Evolutionary conservation across 1,284 basidiomycete species (phyloP), one percentile per base, ranked within the genome.

Genomic region (Sphagnurus paluster): DNA sequence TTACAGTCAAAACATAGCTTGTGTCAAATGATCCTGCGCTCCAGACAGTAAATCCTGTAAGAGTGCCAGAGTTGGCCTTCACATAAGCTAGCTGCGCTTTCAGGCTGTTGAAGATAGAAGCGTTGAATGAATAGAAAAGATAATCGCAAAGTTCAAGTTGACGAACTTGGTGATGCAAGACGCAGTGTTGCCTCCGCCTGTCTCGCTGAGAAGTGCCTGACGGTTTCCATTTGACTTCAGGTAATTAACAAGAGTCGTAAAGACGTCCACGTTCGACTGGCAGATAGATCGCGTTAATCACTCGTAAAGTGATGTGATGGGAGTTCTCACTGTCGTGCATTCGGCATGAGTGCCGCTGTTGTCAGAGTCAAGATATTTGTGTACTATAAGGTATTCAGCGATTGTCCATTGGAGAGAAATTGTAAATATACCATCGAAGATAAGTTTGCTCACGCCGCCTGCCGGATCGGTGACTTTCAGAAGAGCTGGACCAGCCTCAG

Each of bases 361-460:
- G 60, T 81, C 79, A 44, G 66, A 67, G 60, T 83, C 80, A 50
- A 80, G 74, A 62, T 82, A 83, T 62, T 80, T 76, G 70, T 82
- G 79, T 3, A 80, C 77, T 70, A 61, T 20, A 24, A 14, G 25
- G 14, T 37, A 11, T 28, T 26, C 4, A 17, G 43, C 28, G 5
- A 34, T 10, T 16, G 8, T 23, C 32, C 7, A 6, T 6, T 19
- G 13, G 5, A 5, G 14, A 36, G n/a, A 20, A 11, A 14, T 13
- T 34, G 16, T 11, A 43, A 33, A 20, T 29, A 35, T 24, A 72
- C 72, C 74, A 55, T 84, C 81, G 48, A 84, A 77, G 56, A 84
- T 62, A 24, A 84, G 69, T 59, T 76, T 76, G 60, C 60, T 67
- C 1, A 64, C 74, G 41, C 63, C 68, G 29, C 76, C 74, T 26